Evolutionary conservation across 2,329 filamentous ascomycete species (phyloP).

Genomic region (Ophiostoma tasmaniense): DNA sequence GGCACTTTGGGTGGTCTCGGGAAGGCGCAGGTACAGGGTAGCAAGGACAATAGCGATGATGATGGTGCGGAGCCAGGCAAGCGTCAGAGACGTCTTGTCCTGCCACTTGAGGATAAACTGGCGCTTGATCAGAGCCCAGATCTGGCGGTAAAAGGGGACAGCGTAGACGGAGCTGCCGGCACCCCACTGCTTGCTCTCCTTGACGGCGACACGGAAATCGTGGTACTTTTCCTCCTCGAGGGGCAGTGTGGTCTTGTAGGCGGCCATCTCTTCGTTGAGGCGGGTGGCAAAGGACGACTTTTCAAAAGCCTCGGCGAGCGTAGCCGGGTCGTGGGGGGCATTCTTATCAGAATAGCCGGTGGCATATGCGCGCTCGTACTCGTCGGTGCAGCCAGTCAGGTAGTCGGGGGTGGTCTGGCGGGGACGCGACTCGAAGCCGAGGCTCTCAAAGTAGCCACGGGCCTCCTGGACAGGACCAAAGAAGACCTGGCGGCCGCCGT

Average conservation of each 20-base stretch:
- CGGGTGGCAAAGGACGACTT: slow-evolving; percentile 50
- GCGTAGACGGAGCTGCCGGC: slow-evolving; percentile 68
- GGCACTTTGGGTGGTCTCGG: slow-evolving; percentile 56
- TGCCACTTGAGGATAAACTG: slow-evolving; percentile 83
- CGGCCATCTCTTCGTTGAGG: slow-evolving; percentile 56
- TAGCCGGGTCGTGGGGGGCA: slow-evolving; percentile 59
- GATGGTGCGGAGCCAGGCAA: slow-evolving; percentile 61
- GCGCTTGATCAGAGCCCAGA: slow-evolving; percentile 75
- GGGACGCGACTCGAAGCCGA: slow-evolving; percentile 67
- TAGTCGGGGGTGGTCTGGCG: slow-evolving; percentile 77
- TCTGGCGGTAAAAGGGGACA: slow-evolving; percentile 72
- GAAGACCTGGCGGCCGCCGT: slow-evolving; percentile 66
- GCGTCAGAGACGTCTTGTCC: slow-evolving; percentile 66
- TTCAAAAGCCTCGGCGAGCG: slow-evolving; percentile 61
- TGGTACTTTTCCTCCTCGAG: slow-evolving; percentile 60
- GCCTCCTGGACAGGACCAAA: slow-evolving; percentile 63
- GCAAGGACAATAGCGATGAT: slow-evolving; percentile 71
- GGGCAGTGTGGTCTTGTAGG: slow-evolving; percentile 57
- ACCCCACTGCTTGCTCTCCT: slow-evolving; percentile 67
- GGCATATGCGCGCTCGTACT: slow-evolving; percentile 72
- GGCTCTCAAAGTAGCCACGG: slow-evolving; percentile 63
- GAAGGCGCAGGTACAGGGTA: slow-evolving; percentile 67
- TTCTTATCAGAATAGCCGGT: slow-evolving; percentile 56
- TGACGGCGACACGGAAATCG: slow-evolving; percentile 68
- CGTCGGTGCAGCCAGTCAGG: slow-evolving; percentile 71